Conservation (phyloP, 352 stramenopile genomes). For the Globisporangium parvum region DNA sequence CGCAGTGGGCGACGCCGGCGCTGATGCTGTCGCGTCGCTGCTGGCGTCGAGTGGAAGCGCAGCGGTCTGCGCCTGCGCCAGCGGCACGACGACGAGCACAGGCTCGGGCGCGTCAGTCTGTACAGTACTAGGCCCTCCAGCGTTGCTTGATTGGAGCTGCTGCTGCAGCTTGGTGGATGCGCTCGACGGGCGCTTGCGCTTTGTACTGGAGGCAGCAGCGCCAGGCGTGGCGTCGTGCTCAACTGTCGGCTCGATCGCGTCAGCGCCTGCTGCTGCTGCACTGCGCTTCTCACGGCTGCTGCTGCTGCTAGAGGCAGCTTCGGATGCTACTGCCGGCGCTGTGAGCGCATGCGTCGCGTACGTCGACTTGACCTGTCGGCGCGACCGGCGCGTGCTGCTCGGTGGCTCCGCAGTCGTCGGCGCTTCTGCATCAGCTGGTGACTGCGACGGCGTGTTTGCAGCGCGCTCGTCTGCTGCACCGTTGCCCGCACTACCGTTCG, state of each 20-base stretch:
- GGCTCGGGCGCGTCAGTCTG: background rate
- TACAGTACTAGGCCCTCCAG: too few relatives aligned
- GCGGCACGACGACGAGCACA: background rate
- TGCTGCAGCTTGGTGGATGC: background rate
- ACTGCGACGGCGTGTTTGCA: background rate
- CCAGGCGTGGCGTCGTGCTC: too few relatives aligned
- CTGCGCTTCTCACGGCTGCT: background rate
- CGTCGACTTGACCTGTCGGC: slow-evolving; percentile 23
- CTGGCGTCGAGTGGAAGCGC: background rate
- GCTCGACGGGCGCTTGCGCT: background rate
- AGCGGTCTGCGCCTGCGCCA: background rate
- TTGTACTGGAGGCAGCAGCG: background rate
- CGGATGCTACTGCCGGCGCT: background rate
- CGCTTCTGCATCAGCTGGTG: background rate
- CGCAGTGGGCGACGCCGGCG: too few relatives aligned
- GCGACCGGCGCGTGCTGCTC: slow-evolving; percentile 18
- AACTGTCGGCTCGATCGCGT: background rate
- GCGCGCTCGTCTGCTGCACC: background rate
- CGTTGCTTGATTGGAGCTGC: background rate
- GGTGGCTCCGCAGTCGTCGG: background rate
- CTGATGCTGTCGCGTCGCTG: too few relatives aligned
- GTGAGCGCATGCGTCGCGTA: slow-evolving; percentile 12
- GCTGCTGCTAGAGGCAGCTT: background rate
- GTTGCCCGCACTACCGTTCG: background rate
- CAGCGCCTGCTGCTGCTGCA: too few relatives aligned